Evolutionary conservation across 2,329 filamentous ascomycete genomes (phyloP), one percentile per base, ranked within the genome.

Genomic region (Juglanconis sp.): DNA sequence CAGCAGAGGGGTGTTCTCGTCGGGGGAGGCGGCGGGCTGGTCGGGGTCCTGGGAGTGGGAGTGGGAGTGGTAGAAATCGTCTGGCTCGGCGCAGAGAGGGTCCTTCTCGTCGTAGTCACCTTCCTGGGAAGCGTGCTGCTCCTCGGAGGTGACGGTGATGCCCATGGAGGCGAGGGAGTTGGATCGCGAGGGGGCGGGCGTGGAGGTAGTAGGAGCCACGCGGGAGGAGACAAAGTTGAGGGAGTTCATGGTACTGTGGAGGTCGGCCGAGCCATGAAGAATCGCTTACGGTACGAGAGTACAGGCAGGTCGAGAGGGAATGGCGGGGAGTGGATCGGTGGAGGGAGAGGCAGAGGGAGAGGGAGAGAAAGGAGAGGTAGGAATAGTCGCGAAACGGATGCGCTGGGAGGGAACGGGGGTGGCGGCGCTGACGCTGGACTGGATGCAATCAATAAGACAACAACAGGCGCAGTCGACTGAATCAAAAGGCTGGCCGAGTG

Each of bases 201-300:
- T 85, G 61, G 83, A 76, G 57, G 84, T 74, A 66, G 84, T 74
- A 66, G 85, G 83, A 68, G 86, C 87, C 73, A 93, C 90, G 78
- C 90, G 88, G 74, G 91, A 87, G 71, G 92, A 95, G 74, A 97
- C 86, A 75, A 96, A 91, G 79, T 95, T 96, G 81, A 96, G 82
- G 70, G 93, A 96, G 87, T 97, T 97, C 94, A 97, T 97, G 78
- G 83, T 90, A 81, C 76, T 75, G 69, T 71, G 68, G 69, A 74
- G 73, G 70, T 74, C 63, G 68, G 71, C 74, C 74, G 76, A 81
- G 82, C 85, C 85, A 87, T 85, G 76, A 78, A 72, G 64, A 48
- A 44, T 55, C 30, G 57, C 17, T n/a, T 13, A 9, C 8, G 44
- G 47, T 15, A 36, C 24, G 24, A 30, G 24, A 24, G 24, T 24